phyloP scores from a whole-genome alignment of 192 early-diverging fungal genomes.

The Backusella australiensis region DNA sequence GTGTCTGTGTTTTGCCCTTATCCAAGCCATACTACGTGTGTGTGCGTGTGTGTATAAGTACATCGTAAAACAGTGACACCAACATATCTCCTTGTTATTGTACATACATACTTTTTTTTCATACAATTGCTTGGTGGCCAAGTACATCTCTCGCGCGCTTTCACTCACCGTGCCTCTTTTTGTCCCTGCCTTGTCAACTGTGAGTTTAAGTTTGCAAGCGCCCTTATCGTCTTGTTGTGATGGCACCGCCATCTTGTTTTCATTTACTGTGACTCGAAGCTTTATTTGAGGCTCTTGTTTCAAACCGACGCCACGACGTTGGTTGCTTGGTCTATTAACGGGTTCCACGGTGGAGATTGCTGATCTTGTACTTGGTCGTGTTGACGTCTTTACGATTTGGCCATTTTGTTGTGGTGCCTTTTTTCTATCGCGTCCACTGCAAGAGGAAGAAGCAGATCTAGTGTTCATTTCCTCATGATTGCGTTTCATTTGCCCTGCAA shows the following conservation, averaged over 20 bases:
- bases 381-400: neutral
- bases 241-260: neutral
- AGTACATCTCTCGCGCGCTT: too few relatives aligned
- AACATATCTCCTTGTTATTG: neutral
- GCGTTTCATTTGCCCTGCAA: neutral
- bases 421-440: neutral
- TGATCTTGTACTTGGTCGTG: neutral
- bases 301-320: neutral
- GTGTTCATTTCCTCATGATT: neutral
- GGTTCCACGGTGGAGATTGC: neutral
- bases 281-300: neutral
- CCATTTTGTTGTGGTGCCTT: neutral
- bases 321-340: neutral
- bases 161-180: slow-evolving; percentile 47
- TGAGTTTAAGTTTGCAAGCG: slow-evolving; percentile 36
- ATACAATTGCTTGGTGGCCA: too few relatives aligned
- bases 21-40: too few relatives aligned
- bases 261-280: neutral
- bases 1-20: neutral
- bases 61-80: too few relatives aligned
- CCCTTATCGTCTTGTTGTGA: neutral
- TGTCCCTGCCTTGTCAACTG: slow-evolving; percentile 50
- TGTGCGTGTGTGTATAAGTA: too few relatives aligned
- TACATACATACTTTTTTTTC: slow-evolving; percentile 23
- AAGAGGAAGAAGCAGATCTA: neutral